Base-by-base conservation (phyloP, 306 rosid genomes). In the Mimosa pudica region DNA sequence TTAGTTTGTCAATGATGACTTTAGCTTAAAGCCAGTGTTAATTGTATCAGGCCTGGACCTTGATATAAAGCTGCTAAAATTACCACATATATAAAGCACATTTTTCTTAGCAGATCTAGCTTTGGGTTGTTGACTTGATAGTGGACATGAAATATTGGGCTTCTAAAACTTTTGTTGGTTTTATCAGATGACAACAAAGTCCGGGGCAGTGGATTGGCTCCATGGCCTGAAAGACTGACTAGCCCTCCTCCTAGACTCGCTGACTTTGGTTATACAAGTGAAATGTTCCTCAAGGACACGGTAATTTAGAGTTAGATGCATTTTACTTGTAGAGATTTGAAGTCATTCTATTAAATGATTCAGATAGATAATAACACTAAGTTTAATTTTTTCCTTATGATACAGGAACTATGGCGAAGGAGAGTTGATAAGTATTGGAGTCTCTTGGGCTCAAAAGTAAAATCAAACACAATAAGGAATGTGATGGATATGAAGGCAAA, bases 401-500 rank as follows among this genome's bases (percentile, higher is more conserved):
- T 82, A 76, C 85, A 95, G 99, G 99, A 95, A 78, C 77, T 73
- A 45, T 93, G 99, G 99, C 89, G 48, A 69, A 83, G 77, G 67
- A 89, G 92, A 86, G 99, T 95, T 14, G 96, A 87, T 79, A 93
- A 82, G 67, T 95, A 95, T 84, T 93, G 96, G 99, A 84, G 85
- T 86, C 89, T 93, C 46, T 73, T 91, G 90, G 82, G 94, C 83
- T 77, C 92, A 45, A 95, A 90, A 83, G 54, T 89, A 55, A 67
- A 84, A 79, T 63, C 94, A 38, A 87, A 95, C 85, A 90, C 89
- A 3, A 32, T 90, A 74, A 88, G 98, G 88, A 95, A 95, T 46
- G 80, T 95, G 80, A 92, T 95, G 99, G 99, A 95, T 83, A 93
- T 95, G 99, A 93, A 95, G 84, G 91, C 99, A 75, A 70, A 81